Base-by-base conservation (phyloP, 768 basidiomycete species). In the Lactifluus piperatus region DNA sequence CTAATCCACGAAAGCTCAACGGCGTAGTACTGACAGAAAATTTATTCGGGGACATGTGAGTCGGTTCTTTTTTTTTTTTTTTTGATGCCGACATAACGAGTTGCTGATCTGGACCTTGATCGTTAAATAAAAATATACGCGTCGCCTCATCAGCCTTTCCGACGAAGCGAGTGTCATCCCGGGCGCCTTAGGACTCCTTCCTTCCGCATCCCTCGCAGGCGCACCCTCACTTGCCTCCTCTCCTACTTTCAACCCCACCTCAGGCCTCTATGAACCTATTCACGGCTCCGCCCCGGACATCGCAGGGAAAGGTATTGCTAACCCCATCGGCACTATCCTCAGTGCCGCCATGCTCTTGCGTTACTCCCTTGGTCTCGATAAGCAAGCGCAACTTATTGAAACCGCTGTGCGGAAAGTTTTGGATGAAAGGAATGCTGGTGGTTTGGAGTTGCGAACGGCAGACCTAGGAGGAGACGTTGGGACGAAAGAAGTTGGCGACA, bases 161-260 rank as follows among this genome's bases (percentile, higher is more conserved):
- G 97, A 98, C 71, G 93, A 99, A 72, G 82, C 86, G 13, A 97
- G 94, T 65, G 92, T 98, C 65, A 97, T 99, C 66, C 95, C 95
- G 18, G 97, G 97, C 18, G 98, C 97, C 29, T 84, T 99, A 10
- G 97, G 97, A 51, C 81, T 99, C 22, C 78, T 98, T 14, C 95
- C 97, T 14, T 98, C 97, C 13, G 97, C 97, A 30, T 97, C 94
- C 14, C 83, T 99, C 9, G 91, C 94, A 2, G 94, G 92, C 46
- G 90, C 91, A 24, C 94, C 84, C 63, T 85, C 81, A 1, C 68
- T 77, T 6, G 78, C 74, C 14, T 74, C 68, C 4, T 69, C 74
- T 13, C 74, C 81, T 27, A 76, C 81, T 61, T 87, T 86, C 71
- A 89, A 88, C 69, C 83, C 88, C 6, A 88, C 88, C 2, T 73